Percentiles rank a stretch among this genome's conserved stretches.
Conservation (phyloP, 352 stramenopile species). For the Phytophthora syringae region DNA sequence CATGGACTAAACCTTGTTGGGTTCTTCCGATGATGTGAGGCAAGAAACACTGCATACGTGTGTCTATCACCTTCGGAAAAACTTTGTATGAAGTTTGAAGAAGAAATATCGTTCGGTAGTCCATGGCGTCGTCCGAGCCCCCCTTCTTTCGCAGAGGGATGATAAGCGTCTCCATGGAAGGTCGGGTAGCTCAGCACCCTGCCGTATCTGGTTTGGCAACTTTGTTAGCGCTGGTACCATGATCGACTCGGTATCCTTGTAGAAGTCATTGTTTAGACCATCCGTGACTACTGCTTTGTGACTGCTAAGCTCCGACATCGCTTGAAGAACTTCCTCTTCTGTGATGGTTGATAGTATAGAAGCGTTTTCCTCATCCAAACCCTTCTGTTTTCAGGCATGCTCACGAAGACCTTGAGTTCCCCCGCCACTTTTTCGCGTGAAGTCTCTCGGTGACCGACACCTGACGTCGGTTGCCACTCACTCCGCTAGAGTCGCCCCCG, state of each 20-base stretch:
- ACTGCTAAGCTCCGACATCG: not conserved
- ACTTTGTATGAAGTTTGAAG: not conserved
- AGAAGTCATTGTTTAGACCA: too few relatives aligned
- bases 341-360: not conserved
- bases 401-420: too few relatives aligned
- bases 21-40: not conserved
- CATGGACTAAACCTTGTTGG: not conserved
- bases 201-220: not conserved
- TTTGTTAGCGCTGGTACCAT: not conserved
- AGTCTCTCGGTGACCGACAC: too few relatives aligned
- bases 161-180: not conserved
- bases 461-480: too few relatives aligned
- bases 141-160: not conserved
- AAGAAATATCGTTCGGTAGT: not conserved
- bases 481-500: too few relatives aligned
- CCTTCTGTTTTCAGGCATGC: too few relatives aligned
- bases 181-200: not conserved
- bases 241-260: not conserved
- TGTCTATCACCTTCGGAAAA: not conserved
- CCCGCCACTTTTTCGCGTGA: too few relatives aligned
- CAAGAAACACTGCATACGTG: not conserved
- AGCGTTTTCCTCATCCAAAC: too few relatives aligned
- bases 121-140: not conserved
- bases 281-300: not conserved
- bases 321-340: not conserved